A percentile compares a stretch with the other conserved stretches of the same genome.
Conservation (phyloP, 2,329 filamentous ascomycete species). For the Diaporthe destruens region DNA sequence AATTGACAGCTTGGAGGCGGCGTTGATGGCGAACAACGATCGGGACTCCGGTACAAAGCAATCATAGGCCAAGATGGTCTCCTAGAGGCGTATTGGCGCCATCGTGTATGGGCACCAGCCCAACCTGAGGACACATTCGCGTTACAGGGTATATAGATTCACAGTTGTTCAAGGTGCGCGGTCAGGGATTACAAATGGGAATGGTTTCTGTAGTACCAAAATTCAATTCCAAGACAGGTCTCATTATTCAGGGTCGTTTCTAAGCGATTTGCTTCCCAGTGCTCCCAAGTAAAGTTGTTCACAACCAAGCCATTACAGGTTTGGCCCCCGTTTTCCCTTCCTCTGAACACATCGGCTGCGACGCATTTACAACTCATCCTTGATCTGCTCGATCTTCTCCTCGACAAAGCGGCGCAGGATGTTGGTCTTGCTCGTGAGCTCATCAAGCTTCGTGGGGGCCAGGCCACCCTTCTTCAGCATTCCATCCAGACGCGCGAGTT, state of each 20-base stretch:
- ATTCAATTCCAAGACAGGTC: background rate
- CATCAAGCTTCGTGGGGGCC: slow-evolving; percentile 87
- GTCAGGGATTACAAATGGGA: background rate
- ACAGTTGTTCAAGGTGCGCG: background rate
- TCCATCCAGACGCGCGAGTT: slow-evolving; percentile 82
- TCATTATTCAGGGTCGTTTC: slow-evolving; percentile 20
- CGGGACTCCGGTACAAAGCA: slow-evolving; percentile 55
- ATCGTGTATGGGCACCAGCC: background rate
- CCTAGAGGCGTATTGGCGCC: background rate
- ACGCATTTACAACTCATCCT: slow-evolving; percentile 76
- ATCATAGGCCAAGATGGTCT: slow-evolving; percentile 41
- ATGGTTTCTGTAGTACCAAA: background rate
- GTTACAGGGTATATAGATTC: background rate
- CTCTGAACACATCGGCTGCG: slow-evolving; percentile 33
- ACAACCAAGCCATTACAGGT: background rate
- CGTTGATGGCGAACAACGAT: slow-evolving; percentile 71
- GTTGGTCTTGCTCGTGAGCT: slow-evolving; percentile 88
- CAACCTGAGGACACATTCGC: background rate
- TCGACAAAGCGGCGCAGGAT: slow-evolving; percentile 83
- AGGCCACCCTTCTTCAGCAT: slow-evolving; percentile 89
- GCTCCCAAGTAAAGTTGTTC: slow-evolving; percentile 20
- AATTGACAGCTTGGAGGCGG: slow-evolving; percentile 84
- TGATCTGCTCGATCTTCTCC: slow-evolving; percentile 67
- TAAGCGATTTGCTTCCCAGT: background rate
- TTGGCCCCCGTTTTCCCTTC: background rate